These are phyloP conservation scores for Plasmodium inui DNA, from an alignment of 169 alveolate genomes.

Conservation along the genomic window DNA sequence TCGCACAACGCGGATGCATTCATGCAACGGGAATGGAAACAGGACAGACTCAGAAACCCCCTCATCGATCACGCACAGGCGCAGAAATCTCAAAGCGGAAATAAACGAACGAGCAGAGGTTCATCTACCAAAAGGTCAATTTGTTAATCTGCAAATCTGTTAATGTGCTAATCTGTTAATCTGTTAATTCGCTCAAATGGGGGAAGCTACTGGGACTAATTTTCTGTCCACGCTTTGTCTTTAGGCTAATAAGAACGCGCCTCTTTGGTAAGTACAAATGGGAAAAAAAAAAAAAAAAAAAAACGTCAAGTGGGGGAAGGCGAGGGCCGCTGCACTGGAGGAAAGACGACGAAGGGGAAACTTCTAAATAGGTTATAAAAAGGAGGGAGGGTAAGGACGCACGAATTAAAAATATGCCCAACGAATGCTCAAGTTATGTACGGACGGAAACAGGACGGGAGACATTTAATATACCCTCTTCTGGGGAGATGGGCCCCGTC, in stretches of 20 bases:
- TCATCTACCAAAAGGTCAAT: background rate
- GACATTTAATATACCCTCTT: background rate
- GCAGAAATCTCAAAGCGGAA: background rate
- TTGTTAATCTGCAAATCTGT: background rate
- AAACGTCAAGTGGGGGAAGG: background rate
- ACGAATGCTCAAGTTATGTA: background rate
- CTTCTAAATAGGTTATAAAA: background rate
- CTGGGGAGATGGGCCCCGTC: background rate
- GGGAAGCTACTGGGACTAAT: background rate
- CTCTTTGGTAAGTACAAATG: constrained; percentile 1
- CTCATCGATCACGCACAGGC: background rate
- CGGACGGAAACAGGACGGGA: background rate
- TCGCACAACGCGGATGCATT: background rate
- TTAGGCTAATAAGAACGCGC: background rate
- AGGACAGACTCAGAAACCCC: background rate
- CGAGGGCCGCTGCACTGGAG: background rate
- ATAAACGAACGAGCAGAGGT: background rate
- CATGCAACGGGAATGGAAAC: background rate
- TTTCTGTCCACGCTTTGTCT: background rate
- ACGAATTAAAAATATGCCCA: background rate
- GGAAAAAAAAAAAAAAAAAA: background rate
- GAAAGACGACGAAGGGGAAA: background rate
- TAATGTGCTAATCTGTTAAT: background rate
- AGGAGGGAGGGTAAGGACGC: background rate
- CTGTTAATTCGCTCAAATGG: background rate